phyloP scores from a whole-genome alignment of 345 rosid genomes.

The Leavenworthia alabamica region DNA sequence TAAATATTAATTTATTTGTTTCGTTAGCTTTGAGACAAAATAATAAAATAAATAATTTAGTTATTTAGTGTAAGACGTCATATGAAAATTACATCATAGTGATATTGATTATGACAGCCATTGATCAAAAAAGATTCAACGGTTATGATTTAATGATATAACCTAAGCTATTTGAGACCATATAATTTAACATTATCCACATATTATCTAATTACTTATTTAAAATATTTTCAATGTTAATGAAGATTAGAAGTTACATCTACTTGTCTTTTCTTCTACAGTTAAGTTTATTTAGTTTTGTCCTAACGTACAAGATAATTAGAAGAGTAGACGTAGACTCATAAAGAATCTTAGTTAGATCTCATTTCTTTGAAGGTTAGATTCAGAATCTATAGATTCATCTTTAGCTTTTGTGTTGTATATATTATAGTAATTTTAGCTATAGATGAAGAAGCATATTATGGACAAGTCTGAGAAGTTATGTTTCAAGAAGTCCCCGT shows the following conservation, averaged over 20 bases:
- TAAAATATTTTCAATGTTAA: constrained; percentile 14
- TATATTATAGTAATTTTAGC: constrained; percentile 10
- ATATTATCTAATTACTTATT: constrained; percentile 1
- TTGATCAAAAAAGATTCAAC: constrained; percentile 18
- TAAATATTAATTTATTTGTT: no score
- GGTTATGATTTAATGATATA: constrained; percentile 17
- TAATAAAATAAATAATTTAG: no score
- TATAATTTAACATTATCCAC: constrained; percentile 20
- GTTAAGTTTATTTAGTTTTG: constrained; percentile 15
- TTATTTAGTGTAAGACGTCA: constrained; percentile 12
- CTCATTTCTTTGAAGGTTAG: constrained; percentile 50
- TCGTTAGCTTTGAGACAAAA: no score
- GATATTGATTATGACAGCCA: constrained; percentile 16
- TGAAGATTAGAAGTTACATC: constrained; percentile 31
- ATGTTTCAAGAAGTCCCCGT: constrained; percentile 16
- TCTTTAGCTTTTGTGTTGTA: not conserved
- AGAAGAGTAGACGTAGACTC: constrained; percentile 22
- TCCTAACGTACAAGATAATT: constrained; percentile 30
- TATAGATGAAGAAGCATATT: constrained; percentile 40
- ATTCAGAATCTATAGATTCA: constrained; percentile 41
- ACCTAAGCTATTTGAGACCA: constrained; percentile 8
- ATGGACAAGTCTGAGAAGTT: constrained; percentile 27
- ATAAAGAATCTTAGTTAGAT: constrained; percentile 23
- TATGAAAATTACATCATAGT: constrained; percentile 10
- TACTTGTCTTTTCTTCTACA: constrained; percentile 27